Percentiles rank a stretch among this genome's conserved stretches.
These are phyloP conservation scores for Leccinum pellstonianum DNA, from an alignment of 768 basidiomycete genomes.

Conservation along the genomic window DNA sequence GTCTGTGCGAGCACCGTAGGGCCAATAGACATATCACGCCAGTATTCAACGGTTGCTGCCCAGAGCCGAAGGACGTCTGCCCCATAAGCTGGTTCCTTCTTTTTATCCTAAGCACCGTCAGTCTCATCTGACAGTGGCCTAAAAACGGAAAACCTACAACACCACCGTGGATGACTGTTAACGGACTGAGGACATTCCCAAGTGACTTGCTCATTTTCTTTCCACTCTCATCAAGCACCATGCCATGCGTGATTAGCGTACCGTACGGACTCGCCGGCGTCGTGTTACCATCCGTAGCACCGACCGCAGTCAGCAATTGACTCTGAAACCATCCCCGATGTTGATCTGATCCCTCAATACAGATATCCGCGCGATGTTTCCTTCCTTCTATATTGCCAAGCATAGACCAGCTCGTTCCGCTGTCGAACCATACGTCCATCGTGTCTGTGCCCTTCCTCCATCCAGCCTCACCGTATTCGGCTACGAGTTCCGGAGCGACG, in stretches of 20 bases:
- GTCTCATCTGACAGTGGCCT: background rate
- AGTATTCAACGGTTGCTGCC: constrained; percentile 89
- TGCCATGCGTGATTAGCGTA: constrained; percentile 90
- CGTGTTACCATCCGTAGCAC: constrained; percentile 24
- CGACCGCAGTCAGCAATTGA: constrained; percentile 79
- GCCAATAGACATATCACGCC: constrained; percentile 85
- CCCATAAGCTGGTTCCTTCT: constrained; percentile 77
- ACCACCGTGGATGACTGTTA: constrained; percentile 77
- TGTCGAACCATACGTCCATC: constrained; percentile 99
- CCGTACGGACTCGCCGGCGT: constrained; percentile 57
- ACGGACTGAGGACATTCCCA: constrained; percentile 87
- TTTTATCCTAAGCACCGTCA: constrained; percentile 49
- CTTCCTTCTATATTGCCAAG: constrained; percentile 43
- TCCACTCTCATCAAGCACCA: constrained; percentile 88
- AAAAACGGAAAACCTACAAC: constrained; percentile 44
- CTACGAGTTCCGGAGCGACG: constrained; percentile 57
- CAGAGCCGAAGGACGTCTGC: constrained; percentile 86
- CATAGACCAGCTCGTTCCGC: constrained; percentile 91
- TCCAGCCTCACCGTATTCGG: constrained; percentile 41
- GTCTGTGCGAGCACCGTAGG: constrained; percentile 72
- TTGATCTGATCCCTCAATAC: constrained; percentile 94
- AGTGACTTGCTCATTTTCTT: constrained; percentile 97
- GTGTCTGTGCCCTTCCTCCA: constrained; percentile 90
- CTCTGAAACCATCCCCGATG: constrained; percentile 99
- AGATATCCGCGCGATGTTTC: constrained; percentile 71